Evolutionary conservation across 345 rosid genomes (phyloP).

Genomic region (Melaleuca quinquenervia): DNA sequence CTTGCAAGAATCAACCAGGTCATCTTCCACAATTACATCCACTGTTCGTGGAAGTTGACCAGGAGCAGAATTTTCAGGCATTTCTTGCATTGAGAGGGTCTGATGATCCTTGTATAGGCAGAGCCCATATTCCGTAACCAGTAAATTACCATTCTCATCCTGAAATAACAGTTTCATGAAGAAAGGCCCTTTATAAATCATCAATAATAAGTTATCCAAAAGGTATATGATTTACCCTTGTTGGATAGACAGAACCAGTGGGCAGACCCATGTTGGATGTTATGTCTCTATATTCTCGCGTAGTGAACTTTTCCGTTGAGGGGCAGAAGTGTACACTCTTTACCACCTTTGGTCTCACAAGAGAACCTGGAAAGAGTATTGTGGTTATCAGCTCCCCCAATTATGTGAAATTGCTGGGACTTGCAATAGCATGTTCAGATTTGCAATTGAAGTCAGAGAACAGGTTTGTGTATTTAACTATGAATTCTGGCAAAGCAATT

Average conservation of each 20-base stretch:
- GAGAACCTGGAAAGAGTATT: constrained; percentile 54
- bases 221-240: constrained; percentile 51
- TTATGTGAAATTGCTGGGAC: background rate
- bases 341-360: constrained; percentile 97
- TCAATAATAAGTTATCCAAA: background rate
- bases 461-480: background rate
- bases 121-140: constrained; percentile 94
- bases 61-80: constrained; percentile 98
- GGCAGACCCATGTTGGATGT: constrained; percentile 85
- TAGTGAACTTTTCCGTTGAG: constrained; percentile 51
- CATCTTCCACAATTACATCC: constrained; percentile 93
- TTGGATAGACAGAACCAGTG: constrained; percentile 96
- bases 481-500: background rate
- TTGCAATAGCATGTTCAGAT: background rate
- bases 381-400: background rate
- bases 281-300: constrained; percentile 88
- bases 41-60: constrained; percentile 99
- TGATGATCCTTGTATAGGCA: constrained; percentile 97
- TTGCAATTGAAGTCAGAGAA: background rate
- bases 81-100: constrained; percentile 95
- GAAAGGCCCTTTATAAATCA: background rate
- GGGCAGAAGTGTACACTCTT: constrained; percentile 97
- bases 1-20: constrained; percentile 92
- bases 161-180: constrained; percentile 19
- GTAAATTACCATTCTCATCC: constrained; percentile 84